Percentiles rank a stretch among this genome's conserved stretches.
phyloP scores from a whole-genome alignment of 352 stramenopile species.

The Phytophthora pini region DNA sequence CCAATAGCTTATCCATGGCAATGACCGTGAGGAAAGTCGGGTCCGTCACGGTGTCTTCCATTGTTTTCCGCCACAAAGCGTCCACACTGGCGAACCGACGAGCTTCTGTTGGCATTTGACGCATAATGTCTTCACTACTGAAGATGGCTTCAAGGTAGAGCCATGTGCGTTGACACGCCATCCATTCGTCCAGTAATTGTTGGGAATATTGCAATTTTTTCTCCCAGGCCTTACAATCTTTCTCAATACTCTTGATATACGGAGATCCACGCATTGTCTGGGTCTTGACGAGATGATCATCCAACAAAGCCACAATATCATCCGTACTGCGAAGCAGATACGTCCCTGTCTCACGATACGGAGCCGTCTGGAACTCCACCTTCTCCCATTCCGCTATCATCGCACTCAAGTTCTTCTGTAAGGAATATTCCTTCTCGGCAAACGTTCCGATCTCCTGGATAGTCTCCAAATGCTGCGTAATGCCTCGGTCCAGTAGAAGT shows the following conservation, averaged over 20 bases:
- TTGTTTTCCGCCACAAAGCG: slow-evolving; percentile 91
- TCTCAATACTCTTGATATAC: slow-evolving; percentile 95
- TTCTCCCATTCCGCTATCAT: slow-evolving; percentile 96
- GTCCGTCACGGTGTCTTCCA: slow-evolving; percentile 90
- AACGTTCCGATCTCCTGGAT: slow-evolving; percentile 92
- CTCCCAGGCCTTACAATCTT: slow-evolving; percentile 90
- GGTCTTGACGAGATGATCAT: slow-evolving; percentile 96
- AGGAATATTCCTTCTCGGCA: slow-evolving; percentile 95
- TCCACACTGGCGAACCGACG: slow-evolving; percentile 91
- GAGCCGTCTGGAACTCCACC: slow-evolving; percentile 93
- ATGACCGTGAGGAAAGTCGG: slow-evolving; percentile 91
- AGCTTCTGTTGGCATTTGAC: slow-evolving; percentile 94
- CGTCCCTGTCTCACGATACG: slow-evolving; percentile 94
- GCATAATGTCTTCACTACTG: slow-evolving; percentile 95
- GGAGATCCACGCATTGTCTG: slow-evolving; percentile 95
- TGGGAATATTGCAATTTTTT: slow-evolving; percentile 91
- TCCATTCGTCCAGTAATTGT: slow-evolving; percentile 95
- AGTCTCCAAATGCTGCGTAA: slow-evolving; percentile 89
- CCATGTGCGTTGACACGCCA: slow-evolving; percentile 94
- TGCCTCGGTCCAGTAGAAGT: slow-evolving; percentile 81
- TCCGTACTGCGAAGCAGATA: slow-evolving; percentile 88
- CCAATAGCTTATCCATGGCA: slow-evolving; percentile 89
- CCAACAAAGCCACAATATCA: slow-evolving; percentile 92
- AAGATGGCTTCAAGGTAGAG: slow-evolving; percentile 97
- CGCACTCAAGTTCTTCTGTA: slow-evolving; percentile 93